Evolutionary conservation across 306 rosid genomes (phyloP).

Genomic region (Arachis stenosperma): DNA sequence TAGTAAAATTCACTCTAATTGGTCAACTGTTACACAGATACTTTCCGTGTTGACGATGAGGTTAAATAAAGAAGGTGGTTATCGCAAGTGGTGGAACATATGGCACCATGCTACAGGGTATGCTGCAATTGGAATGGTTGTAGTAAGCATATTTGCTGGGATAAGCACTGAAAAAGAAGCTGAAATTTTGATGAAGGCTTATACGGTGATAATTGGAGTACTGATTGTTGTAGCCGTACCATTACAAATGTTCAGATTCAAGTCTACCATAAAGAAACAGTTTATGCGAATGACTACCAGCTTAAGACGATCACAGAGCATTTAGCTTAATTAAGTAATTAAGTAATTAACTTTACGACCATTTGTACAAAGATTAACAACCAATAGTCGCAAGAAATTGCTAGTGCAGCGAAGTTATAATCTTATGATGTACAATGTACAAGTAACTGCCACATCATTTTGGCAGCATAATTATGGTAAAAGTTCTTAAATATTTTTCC

Average conservation of each 20-base stretch:
- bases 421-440: too few species aligned
- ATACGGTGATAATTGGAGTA: conserved; percentile 41
- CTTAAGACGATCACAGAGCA: not conserved
- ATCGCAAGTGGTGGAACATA: not conserved
- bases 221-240: conserved; percentile 36
- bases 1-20: too few species aligned
- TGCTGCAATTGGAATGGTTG: conserved; percentile 5
- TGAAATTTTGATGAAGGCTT: conserved; percentile 48
- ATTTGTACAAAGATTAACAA: too few species aligned
- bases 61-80: not conserved
- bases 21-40: not conserved
- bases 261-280: conserved; percentile 8
- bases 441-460: too few species aligned
- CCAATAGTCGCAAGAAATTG: too few species aligned
- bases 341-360: too few species aligned
- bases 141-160: conserved; percentile 44
- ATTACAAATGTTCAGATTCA: conserved; percentile 46
- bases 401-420: too few species aligned
- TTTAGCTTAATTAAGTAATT: not conserved
- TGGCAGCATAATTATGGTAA: too few species aligned
- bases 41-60: not conserved
- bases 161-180: conserved; percentile 39
- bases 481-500: too few species aligned
- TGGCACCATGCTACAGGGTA: not conserved
- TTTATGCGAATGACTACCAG: conserved; percentile 38